Percentiles rank a stretch among this genome's conserved stretches.
These are phyloP conservation scores for Ulmus americana DNA, from an alignment of 331 rosid genomes.

Conservation along the genomic window DNA sequence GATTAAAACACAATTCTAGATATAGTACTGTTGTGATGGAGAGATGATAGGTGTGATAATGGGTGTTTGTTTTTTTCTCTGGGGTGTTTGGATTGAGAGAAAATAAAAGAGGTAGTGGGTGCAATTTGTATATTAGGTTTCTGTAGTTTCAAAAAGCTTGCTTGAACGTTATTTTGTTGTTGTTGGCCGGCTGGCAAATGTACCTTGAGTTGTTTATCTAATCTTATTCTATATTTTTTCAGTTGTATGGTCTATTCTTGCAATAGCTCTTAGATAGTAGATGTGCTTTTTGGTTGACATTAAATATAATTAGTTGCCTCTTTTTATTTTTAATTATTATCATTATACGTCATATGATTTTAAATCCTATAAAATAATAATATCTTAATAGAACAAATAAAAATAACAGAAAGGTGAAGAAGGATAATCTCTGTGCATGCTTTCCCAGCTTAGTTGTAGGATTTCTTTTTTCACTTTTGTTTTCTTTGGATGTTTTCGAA, in stretches of 20 bases:
- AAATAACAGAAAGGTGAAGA: too few species aligned
- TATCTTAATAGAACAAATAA: too few species aligned
- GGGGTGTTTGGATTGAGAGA: background rate
- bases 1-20: too few species aligned
- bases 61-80: background rate
- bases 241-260: conserved; percentile 6
- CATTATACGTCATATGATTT: background rate
- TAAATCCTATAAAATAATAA: too few species aligned
- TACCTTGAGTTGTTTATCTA: background rate
- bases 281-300: conserved; percentile 16
- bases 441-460: too few species aligned
- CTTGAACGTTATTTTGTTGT: background rate
- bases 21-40: background rate
- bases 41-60: too few species aligned
- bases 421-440: too few species aligned
- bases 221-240: background rate
- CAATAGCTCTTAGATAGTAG: background rate
- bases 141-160: background rate
- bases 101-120: background rate
- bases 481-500: too few species aligned
- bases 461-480: too few species aligned
- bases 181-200: background rate
- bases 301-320: background rate
- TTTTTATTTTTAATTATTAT: background rate
- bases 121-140: background rate